These are phyloP conservation scores for Talaromyces sp. DNA, from an alignment of 2,329 filamentous ascomycete species.

Conservation along the genomic window DNA sequence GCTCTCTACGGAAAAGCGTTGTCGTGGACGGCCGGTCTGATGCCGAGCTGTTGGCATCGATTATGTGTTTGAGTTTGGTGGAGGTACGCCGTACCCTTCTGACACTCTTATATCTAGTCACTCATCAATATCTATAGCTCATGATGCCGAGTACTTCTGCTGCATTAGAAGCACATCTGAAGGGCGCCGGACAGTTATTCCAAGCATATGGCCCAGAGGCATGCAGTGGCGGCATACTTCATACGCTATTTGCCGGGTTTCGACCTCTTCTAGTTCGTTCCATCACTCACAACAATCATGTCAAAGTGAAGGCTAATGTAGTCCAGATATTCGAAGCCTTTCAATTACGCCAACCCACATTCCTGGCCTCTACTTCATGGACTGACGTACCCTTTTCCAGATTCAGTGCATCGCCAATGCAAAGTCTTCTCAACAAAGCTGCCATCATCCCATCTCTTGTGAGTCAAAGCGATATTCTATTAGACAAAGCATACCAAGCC, in stretches of 20 bases:
- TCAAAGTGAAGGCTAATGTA: background rate
- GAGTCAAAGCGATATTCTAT: conserved; percentile 22
- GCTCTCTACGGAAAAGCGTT: conserved; percentile 17
- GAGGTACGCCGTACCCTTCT: conserved; percentile 23
- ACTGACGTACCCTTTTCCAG: conserved; percentile 30
- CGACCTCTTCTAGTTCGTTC: conserved; percentile 38
- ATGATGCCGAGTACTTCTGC: conserved; percentile 31
- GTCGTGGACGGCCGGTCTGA: conserved; percentile 18
- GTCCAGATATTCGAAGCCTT: conserved; percentile 33
- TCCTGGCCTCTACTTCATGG: conserved; percentile 33
- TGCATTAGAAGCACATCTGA: conserved; percentile 32
- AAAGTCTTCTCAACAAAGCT: conserved; percentile 32
- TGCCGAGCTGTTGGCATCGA: conserved; percentile 29
- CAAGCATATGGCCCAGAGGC: conserved; percentile 29
- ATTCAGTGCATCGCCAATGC: conserved; percentile 29
- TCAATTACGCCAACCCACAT: conserved; percentile 28
- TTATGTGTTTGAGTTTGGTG: conserved; percentile 37
- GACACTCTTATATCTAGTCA: background rate
- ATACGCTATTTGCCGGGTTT: conserved; percentile 41
- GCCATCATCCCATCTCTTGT: conserved; percentile 31
- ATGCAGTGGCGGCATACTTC: conserved; percentile 34
- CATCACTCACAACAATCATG: background rate
- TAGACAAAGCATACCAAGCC: background rate
- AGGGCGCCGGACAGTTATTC: conserved; percentile 37
- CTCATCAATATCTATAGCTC: conserved; percentile 24